Conservation (phyloP, 1,139 yeast species). For the Taiozyma sp. region DNA sequence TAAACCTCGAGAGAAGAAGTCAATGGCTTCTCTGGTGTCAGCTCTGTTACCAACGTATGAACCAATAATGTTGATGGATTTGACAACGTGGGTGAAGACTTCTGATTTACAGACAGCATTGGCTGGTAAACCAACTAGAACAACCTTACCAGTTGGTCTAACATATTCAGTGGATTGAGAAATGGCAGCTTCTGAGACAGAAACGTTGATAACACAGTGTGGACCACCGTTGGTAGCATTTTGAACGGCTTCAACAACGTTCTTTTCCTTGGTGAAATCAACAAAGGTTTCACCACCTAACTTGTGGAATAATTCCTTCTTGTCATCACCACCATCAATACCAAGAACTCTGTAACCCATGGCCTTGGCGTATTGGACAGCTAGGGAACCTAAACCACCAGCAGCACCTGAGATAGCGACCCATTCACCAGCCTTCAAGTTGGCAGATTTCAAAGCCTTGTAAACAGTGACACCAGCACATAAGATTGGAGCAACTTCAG, state of each 20-base stretch:
- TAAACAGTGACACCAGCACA: constrained; percentile 70
- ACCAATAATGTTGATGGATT: constrained; percentile 52
- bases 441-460: constrained; percentile 62
- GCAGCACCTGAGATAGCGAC: constrained; percentile 64
- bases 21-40: constrained; percentile 64
- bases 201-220: constrained; percentile 59
- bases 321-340: constrained; percentile 60
- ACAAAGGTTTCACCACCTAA: constrained; percentile 57
- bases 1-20: constrained; percentile 60
- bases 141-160: constrained; percentile 57
- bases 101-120: constrained; percentile 50
- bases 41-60: constrained; percentile 74
- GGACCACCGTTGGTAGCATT: constrained; percentile 57
- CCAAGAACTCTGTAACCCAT: constrained; percentile 61
- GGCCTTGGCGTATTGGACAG: constrained; percentile 60
- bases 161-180: constrained; percentile 52
- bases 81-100: constrained; percentile 55
- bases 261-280: constrained; percentile 49
- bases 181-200: constrained; percentile 56
- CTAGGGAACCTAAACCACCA: constrained; percentile 66
- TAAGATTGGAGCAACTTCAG: constrained; percentile 55
- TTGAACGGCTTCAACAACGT: constrained; percentile 44
- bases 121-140: constrained; percentile 62
- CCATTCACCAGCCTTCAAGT: constrained; percentile 54
- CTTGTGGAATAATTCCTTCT: constrained; percentile 43